Percentiles rank a stretch among this genome's conserved stretches.
phyloP scores from a whole-genome alignment of 2,329 filamentous ascomycete species.

The Penicillium palitans region DNA sequence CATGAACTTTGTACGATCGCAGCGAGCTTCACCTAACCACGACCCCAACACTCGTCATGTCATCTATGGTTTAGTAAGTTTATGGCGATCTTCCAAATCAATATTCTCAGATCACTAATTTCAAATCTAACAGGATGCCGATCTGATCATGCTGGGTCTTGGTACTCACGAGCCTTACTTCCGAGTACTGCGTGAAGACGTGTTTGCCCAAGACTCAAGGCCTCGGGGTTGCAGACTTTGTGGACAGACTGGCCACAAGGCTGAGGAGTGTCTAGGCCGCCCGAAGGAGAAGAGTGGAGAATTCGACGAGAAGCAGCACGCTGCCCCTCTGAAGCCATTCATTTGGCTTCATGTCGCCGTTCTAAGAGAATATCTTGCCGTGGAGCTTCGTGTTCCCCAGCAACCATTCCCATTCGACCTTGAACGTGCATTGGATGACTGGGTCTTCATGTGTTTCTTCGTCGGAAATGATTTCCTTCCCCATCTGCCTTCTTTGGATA shows the following conservation, averaged over 20 bases:
- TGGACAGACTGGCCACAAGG: conserved; percentile 88
- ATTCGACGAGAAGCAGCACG: conserved; percentile 76
- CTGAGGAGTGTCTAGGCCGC: conserved; percentile 77
- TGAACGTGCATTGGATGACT: conserved; percentile 92
- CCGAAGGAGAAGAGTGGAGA: conserved; percentile 76
- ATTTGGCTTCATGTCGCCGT: conserved; percentile 97
- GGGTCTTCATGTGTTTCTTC: conserved; percentile 99
- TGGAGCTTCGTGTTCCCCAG: conserved; percentile 79
- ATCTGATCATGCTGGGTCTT: conserved; percentile 97
- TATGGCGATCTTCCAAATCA: not conserved
- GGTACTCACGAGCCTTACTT: conserved; percentile 98
- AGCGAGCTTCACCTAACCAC: conserved; percentile 84
- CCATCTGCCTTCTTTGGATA: conserved; percentile 94
- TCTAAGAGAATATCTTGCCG: conserved; percentile 86
- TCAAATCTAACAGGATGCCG: conserved; percentile 64
- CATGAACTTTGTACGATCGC: conserved; percentile 96
- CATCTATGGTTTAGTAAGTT: conserved; percentile 76
- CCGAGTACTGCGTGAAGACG: conserved; percentile 91
- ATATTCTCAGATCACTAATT: conserved; percentile 23
- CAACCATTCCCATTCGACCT: conserved; percentile 89
- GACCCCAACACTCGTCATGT: conserved; percentile 97
- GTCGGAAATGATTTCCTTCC: conserved; percentile 98
- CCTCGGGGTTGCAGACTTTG: conserved; percentile 81
- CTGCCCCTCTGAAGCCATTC: conserved; percentile 77
- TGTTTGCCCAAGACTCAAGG: conserved; percentile 87